Evolutionary conservation across 2,329 filamentous ascomycete genomes (phyloP).

Genomic region (Fusarium euwallaceae): DNA sequence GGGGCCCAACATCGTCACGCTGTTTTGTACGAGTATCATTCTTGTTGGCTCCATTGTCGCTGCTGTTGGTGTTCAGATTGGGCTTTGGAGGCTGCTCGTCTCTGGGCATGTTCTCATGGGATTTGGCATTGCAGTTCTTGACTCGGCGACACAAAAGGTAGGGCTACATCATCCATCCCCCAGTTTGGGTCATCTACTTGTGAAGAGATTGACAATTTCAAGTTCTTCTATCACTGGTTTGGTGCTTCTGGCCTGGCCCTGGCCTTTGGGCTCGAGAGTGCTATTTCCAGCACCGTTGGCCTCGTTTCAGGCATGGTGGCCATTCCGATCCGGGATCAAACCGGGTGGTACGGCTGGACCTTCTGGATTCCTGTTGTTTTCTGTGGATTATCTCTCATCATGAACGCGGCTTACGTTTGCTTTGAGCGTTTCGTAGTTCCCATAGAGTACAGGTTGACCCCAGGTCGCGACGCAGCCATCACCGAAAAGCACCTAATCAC

Average conservation of each 20-base stretch:
- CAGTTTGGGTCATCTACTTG: rapidly evolving
- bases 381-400: conserved; percentile 29
- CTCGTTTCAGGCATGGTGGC: conserved; percentile 42
- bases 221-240: conserved; percentile 47
- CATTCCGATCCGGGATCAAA: conserved; percentile 39
- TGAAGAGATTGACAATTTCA: background rate
- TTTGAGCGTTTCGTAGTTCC: conserved; percentile 27
- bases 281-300: conserved; percentile 37
- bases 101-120: conserved; percentile 42
- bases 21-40: conserved; percentile 40
- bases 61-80: conserved; percentile 35
- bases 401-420: conserved; percentile 38
- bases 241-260: conserved; percentile 39
- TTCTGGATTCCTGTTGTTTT: conserved; percentile 43
- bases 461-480: background rate
- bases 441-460: background rate
- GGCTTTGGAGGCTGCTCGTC: conserved; percentile 34
- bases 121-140: conserved; percentile 41
- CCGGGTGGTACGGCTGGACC: conserved; percentile 43
- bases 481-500: background rate
- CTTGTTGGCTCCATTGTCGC: conserved; percentile 39
- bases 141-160: conserved; percentile 41
- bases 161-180: background rate
- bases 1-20: conserved; percentile 38
- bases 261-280: conserved; percentile 42